phyloP scores from a whole-genome alignment of 352 stramenopile species.

The Phytophthora ohioensis region DNA sequence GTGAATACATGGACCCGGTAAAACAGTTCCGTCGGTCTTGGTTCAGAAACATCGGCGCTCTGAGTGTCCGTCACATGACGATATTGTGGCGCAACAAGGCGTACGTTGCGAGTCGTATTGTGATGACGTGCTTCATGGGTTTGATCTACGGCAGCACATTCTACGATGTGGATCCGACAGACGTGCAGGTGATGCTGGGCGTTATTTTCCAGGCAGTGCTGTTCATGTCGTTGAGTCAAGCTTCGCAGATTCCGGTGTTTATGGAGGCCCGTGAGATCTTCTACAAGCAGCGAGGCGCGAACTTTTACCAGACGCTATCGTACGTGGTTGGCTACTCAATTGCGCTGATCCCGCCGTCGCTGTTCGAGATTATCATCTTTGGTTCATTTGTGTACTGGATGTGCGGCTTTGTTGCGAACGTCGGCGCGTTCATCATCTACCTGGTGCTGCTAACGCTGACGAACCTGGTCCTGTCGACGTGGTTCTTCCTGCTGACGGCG shows the following conservation, averaged over 20 bases:
- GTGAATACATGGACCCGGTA: conserved; percentile 26
- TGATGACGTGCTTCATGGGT: conserved; percentile 2
- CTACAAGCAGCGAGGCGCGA: too few species aligned
- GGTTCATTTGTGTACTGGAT: conserved; percentile 68
- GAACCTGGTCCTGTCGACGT: too few species aligned
- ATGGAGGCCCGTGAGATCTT: too few species aligned
- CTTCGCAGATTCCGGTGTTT: too few species aligned
- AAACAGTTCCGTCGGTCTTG: conserved; percentile 26
- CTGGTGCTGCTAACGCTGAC: too few species aligned
- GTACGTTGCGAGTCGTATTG: conserved; percentile 2
- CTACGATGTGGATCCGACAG: not conserved
- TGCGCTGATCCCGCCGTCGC: too few species aligned
- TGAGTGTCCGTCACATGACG: conserved; percentile 15
- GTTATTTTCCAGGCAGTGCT: not conserved
- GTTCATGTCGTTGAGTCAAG: too few species aligned
- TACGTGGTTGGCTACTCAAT: too few species aligned
- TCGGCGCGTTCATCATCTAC: too few species aligned
- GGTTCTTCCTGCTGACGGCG: too few species aligned
- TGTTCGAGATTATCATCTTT: too few species aligned
- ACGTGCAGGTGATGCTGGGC: not conserved
- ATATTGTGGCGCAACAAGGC: conserved; percentile 5
- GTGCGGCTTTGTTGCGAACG: conserved; percentile 57
- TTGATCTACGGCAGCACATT: not conserved
- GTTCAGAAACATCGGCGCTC: conserved; percentile 17
- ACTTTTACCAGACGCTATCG: too few species aligned